Evolutionary conservation across 208 protist species (phyloP).

Genomic region (Histomonas meleagridis): DNA sequence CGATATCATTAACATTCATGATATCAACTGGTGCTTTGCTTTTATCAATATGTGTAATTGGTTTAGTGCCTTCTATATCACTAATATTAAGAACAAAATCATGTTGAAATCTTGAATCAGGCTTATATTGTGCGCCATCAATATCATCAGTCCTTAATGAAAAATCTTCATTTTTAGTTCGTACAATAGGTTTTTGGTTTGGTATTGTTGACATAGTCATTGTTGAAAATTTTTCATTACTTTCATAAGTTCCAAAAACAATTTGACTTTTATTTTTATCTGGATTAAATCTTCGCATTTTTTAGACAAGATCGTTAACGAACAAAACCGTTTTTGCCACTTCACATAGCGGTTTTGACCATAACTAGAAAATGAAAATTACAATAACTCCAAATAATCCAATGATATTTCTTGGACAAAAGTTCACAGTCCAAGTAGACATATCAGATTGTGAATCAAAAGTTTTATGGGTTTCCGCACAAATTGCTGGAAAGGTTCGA

Average conservation of each 20-base stretch:
- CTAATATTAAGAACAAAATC: background rate
- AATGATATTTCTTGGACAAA: background rate
- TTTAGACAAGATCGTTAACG: no score
- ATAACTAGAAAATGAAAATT: no score
- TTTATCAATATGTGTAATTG: background rate
- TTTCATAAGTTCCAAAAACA: background rate
- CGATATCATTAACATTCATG: slow-evolving; percentile 8
- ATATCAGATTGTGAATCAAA: background rate
- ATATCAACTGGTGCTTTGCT: background rate
- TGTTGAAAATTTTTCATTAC: background rate
- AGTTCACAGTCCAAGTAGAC: background rate
- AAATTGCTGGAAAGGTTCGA: slow-evolving; percentile 23
- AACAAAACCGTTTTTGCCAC: no score
- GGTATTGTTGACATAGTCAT: slow-evolving; percentile 10
- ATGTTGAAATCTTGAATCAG: background rate
- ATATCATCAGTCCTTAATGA: background rate
- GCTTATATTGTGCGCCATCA: background rate
- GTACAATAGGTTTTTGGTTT: background rate
- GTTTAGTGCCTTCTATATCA: background rate
- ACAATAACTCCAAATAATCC: background rate
- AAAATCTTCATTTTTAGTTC: background rate
- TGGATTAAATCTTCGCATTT: no score
- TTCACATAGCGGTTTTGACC: no score
- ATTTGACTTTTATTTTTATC: slow-evolving; percentile 34
- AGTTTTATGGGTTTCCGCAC: slow-evolving; percentile 6